Evolutionary conservation across 345 rosid species (phyloP).

Genomic region (Salix caprea): DNA sequence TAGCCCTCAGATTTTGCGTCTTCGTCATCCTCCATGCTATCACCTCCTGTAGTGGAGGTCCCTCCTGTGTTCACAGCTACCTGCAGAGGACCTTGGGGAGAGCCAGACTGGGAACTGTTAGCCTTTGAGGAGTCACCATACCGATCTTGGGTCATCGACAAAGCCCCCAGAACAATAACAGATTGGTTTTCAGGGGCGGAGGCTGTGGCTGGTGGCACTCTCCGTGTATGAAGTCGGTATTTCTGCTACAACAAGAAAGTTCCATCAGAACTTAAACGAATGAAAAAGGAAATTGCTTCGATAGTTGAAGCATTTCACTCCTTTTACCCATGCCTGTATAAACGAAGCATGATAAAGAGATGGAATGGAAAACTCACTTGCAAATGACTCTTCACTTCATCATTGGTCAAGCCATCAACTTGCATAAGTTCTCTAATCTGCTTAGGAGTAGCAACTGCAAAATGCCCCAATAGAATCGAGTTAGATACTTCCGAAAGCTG

Average conservation of each 20-base stretch:
- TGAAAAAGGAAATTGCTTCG: neutral
- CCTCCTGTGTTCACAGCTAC: constrained; percentile 49
- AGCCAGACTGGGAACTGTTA: constrained; percentile 52
- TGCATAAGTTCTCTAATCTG: constrained; percentile 94
- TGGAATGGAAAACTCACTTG: constrained; percentile 46
- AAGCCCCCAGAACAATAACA: constrained; percentile 47
- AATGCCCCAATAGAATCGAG: constrained; percentile 3
- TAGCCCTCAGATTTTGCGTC: constrained; percentile 68
- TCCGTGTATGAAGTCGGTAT: constrained; percentile 68
- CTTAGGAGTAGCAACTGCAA: constrained; percentile 92
- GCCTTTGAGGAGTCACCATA: constrained; percentile 48
- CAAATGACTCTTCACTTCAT: constrained; percentile 98
- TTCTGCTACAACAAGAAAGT: constrained; percentile 46
- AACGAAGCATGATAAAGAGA: constrained; percentile 3
- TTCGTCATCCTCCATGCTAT: constrained; percentile 74
- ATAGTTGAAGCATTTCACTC: constrained; percentile 3
- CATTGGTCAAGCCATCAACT: constrained; percentile 90
- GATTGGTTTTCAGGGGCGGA: constrained; percentile 45
- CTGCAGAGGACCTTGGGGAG: constrained; percentile 86
- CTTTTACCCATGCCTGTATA: constrained; percentile 1
- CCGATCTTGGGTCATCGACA: constrained; percentile 57
- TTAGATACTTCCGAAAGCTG: constrained; percentile 4
- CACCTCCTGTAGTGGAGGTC: constrained; percentile 48
- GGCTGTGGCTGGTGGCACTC: constrained; percentile 28
- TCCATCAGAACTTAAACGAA: constrained; percentile 6